phyloP scores from a whole-genome alignment of 306 rosid species.

The Phaseolus lunatus region DNA sequence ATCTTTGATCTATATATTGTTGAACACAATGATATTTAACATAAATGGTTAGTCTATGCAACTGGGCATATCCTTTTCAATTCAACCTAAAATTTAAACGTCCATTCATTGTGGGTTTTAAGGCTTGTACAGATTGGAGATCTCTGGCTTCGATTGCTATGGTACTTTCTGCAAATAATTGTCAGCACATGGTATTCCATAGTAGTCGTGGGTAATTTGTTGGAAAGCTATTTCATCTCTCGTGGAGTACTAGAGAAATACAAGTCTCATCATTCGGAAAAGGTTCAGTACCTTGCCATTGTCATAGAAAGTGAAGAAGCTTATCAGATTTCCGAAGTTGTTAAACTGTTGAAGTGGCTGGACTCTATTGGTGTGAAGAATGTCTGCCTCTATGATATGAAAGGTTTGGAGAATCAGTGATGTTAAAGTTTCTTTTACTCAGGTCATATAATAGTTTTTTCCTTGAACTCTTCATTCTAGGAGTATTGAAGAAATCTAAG shows the following conservation, averaged over 20 bases:
- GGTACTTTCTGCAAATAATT: slow-evolving; percentile 69
- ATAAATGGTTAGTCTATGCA: slow-evolving; percentile 25
- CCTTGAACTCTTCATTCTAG: slow-evolving; percentile 50
- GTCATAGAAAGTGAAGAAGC: slow-evolving; percentile 92
- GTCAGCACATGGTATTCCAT: slow-evolving; percentile 58
- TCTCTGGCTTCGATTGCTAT: slow-evolving; percentile 66
- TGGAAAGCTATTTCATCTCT: slow-evolving; percentile 76
- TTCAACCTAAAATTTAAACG: slow-evolving; percentile 21
- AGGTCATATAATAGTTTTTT: slow-evolving; percentile 23
- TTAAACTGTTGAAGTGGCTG: slow-evolving; percentile 76
- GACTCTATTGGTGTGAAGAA: slow-evolving; percentile 68
- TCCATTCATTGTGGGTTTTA: slow-evolving; percentile 54
- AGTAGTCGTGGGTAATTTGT: slow-evolving; percentile 38
- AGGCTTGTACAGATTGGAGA: slow-evolving; percentile 62
- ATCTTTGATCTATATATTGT: slow-evolving; percentile 10
- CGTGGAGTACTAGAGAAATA: slow-evolving; percentile 60
- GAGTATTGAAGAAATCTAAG: slow-evolving; percentile 77
- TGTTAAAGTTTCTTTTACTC: slow-evolving; percentile 33
- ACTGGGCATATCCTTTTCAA: slow-evolving; percentile 6
- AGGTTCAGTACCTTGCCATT: slow-evolving; percentile 68
- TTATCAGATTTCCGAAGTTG: slow-evolving; percentile 60
- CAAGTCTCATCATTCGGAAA: slow-evolving; percentile 56
- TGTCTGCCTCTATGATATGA: slow-evolving; percentile 82
- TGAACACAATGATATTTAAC: slow-evolving; percentile 1
- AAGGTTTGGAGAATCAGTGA: slow-evolving; percentile 30